Evolutionary conservation across 192 early-diverging fungal species (phyloP).

Genomic region (Coemansia sp.): DNA sequence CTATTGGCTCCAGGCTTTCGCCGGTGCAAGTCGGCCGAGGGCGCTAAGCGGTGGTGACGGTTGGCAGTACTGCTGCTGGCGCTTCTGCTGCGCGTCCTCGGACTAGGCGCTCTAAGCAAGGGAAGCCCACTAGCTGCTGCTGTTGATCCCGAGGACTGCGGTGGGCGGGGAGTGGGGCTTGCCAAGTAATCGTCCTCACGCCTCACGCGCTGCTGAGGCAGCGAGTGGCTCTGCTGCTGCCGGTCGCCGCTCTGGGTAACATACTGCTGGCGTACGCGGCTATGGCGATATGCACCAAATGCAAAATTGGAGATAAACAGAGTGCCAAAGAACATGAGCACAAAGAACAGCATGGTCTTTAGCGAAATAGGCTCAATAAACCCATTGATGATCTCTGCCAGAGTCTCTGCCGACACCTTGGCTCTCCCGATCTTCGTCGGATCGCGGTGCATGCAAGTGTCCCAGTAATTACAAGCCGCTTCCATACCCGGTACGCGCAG

Average conservation of each 20-base stretch:
- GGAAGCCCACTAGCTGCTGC: neutral
- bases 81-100: conserved; percentile 1
- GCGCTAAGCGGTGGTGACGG: neutral
- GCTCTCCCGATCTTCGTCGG: conserved; percentile 66
- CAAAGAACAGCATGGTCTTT: conserved; percentile 74
- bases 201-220: neutral
- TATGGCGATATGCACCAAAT: conserved; percentile 53
- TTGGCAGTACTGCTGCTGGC: conserved; percentile 1
- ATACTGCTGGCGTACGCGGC: conserved; percentile 40
- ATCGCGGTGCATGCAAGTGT: conserved; percentile 63
- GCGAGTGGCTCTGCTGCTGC: neutral
- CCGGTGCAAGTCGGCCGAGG: neutral
- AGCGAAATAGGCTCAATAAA: conserved; percentile 85
- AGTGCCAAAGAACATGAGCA: conserved; percentile 52
- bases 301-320: conserved; percentile 54
- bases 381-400: conserved; percentile 80
- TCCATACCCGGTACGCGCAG: conserved; percentile 65
- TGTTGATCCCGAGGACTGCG: neutral
- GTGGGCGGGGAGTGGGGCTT: conserved; percentile 16
- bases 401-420: conserved; percentile 77
- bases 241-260: conserved; percentile 23
- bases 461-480: conserved; percentile 62
- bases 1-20: neutral
- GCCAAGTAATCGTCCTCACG: conserved; percentile 16
- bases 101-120: neutral